Evolutionary conservation across 2,329 filamentous ascomycete species (phyloP), one percentile per base, ranked within the genome.

Genomic region (Talaromyces sp.): DNA sequence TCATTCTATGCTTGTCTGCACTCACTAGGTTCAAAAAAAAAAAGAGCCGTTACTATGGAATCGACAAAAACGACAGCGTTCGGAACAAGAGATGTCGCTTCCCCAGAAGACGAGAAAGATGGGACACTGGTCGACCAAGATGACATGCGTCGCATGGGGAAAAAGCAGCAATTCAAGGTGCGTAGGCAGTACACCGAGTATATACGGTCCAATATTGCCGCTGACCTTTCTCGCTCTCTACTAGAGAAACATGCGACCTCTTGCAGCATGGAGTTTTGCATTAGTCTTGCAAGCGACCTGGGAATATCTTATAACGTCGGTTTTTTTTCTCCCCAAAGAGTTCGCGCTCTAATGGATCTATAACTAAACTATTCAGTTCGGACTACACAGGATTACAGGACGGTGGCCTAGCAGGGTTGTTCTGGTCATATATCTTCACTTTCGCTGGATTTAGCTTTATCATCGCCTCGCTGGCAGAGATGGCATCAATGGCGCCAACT

Each of bases 391-490:
- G 58, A 23, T 55, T 60, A 23, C 34, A 44, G 36, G 65, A 68
- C 62, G 67, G 66, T 47, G 67, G 66, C 12, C 59, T 64, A 40
- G 65, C 65, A 28, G 66, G 66, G 4, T 47, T 73, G 28, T 68
- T 73, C 36, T 74, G 69, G 62, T 69, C 71, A 0, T 76, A 70
- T 61, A 61, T 77, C 5, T 72, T 72, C 65, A 75, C 88, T 33
- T 76, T 89, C 18, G 86, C 93, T 6, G 88, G 89, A 0, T 83
- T 89, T 30, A 88, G 89, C 6, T 87, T 87, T 28, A 81, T 93
- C 18, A 70, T 76, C 33, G 65, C 67, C 16, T 76, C 75, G 4
- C 79, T 94, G 69, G 84, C 89, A 0, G 91, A 96, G 72, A 81
- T 92, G 75, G 72, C 56, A 28, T 60, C 58, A 14, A 60, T 60